phyloP scores from a whole-genome alignment of 192 early-diverging fungal species.

The Glomus cerebriforme region DNA sequence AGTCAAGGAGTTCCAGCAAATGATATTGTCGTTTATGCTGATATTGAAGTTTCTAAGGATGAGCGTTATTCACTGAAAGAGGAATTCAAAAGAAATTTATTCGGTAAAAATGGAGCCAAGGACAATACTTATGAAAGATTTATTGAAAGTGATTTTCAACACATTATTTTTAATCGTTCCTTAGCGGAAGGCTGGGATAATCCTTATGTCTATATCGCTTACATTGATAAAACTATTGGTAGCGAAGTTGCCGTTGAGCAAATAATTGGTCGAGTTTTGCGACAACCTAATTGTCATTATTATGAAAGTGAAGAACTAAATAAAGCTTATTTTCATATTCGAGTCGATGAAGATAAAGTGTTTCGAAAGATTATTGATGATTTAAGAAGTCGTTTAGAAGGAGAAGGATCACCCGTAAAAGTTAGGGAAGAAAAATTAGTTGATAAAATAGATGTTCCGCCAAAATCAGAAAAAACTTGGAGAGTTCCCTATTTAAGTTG shows the following conservation, averaged over 20 bases:
- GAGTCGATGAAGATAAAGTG: no score
- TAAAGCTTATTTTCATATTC: not conserved
- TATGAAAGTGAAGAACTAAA: not conserved
- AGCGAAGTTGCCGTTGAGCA: not conserved
- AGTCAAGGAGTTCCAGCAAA: not conserved
- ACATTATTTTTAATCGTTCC: not conserved
- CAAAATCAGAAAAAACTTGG: no score
- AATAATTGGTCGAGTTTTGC: not conserved
- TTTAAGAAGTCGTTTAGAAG: no score
- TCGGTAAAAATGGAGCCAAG: not conserved
- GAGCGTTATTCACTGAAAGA: not conserved
- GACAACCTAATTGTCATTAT: not conserved
- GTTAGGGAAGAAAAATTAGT: no score
- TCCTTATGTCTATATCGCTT: not conserved
- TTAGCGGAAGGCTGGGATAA: conserved; percentile 1
- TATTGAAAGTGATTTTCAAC: not conserved
- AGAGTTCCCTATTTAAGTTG: no score
- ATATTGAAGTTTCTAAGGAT: not conserved
- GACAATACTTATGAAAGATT: not conserved
- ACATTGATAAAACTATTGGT: not conserved
- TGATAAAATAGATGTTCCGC: no score
- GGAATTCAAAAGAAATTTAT: not conserved
- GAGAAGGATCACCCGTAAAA: no score
- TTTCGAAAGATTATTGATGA: no score
- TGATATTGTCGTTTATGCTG: not conserved